Percentiles rank a stretch among this genome's conserved stretches.
Evolutionary conservation across 169 alveolate species (phyloP).

Genomic region (Plasmodium cynomolgi): DNA sequence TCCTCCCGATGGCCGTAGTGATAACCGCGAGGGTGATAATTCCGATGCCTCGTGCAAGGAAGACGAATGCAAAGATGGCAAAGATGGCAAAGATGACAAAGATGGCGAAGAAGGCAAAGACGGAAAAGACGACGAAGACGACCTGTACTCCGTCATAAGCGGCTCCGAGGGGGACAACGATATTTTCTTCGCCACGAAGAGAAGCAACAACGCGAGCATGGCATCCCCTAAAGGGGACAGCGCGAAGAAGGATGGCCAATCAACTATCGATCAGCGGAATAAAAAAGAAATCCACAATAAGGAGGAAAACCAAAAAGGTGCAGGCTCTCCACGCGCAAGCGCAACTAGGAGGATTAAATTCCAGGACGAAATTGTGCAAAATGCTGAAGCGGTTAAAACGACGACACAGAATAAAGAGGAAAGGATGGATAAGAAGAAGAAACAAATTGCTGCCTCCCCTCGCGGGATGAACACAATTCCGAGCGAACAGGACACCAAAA

Average conservation of each 20-base stretch:
- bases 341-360: constrained; percentile 21
- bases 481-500: not conserved
- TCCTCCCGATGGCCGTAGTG: not conserved
- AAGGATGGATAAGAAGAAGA: not conserved
- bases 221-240: not conserved
- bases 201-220: not conserved
- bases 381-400: not conserved
- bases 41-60: not conserved
- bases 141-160: constrained; percentile 60
- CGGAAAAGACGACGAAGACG: constrained; percentile 12
- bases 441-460: not conserved
- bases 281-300: not conserved
- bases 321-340: not conserved
- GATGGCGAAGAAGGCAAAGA: not conserved
- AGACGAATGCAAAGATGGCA: not conserved
- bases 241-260: not conserved
- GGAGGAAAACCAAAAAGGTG: not conserved
- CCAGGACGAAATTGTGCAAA: not conserved
- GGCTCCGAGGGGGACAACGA: constrained; percentile 37
- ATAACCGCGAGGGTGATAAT: not conserved
- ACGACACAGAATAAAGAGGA: not conserved
- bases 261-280: not conserved
- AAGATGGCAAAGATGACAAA: not conserved
- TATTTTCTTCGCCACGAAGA: not conserved
- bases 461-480: not conserved